Base-by-base conservation (phyloP, 108 stramenopile genomes). In the Seminavis robusta region DNA sequence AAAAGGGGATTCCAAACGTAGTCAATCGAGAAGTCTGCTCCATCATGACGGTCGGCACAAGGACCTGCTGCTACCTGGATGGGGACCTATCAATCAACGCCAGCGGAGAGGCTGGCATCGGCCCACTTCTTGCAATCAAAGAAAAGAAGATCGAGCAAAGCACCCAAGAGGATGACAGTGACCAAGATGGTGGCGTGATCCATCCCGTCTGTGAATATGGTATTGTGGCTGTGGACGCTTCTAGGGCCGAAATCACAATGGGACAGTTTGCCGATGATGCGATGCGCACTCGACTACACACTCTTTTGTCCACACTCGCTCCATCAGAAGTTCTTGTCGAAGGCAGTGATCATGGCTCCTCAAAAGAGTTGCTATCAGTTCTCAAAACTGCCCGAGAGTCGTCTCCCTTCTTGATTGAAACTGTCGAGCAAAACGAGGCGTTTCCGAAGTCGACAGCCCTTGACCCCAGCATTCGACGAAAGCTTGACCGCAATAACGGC, bases 191-290 rank as follows among this genome's bases (percentile, higher is more conserved):
- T 36, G n/a, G n/a, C n/a, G n/a, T n/a, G n/a, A n/a, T n/a, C n/a
- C n/a, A n/a, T n/a, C 83, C 89, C 8, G 81, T 86, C 41, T 89
- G 88, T 64, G 96, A 92, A 60, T 95, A 91, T 67, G 99, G 99
- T 30, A 78, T 98, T 16, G 91, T 92, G 34, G 41, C 94, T 28
- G 86, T 96, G 15, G 97, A 99, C 73, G 89, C 95, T 6, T 68
- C 92, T 0, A 78, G 83, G 10, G 93, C 79, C 3, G 64, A 59
- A 0, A 72, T 99, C 17, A 90, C 91, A n/a, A 56, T 99, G 10
- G 97, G 96, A 9, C 94, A 97, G 61, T 99, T 99, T 76, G 94
- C 90, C 0, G 99, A 99, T 73, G 95, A 96, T 69, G 66, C 84
- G 6, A 69, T 93, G 45, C 82, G 96, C 44, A 81, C 86, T 30